Conservation (phyloP, 345 rosid genomes). For the Reutealis trisperma region DNA sequence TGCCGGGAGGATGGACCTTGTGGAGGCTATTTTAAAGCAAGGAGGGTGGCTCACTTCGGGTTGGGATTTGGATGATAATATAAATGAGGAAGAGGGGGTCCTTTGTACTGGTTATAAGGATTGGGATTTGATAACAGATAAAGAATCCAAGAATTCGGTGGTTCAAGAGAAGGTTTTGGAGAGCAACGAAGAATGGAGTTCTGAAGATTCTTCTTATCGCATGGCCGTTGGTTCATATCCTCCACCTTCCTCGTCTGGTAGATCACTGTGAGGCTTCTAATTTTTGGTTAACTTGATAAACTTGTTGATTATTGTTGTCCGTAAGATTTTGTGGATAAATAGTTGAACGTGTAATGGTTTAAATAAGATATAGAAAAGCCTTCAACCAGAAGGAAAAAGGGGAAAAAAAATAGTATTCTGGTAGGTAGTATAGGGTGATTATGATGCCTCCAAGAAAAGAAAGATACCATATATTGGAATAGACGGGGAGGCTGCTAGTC, state of each 20-base stretch:
- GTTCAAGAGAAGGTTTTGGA: slow-evolving; percentile 24
- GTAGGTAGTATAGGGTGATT: not conserved
- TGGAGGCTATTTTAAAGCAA: slow-evolving; percentile 51
- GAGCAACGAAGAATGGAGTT: slow-evolving; percentile 17
- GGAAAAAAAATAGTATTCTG: not conserved
- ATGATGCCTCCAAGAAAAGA: not conserved
- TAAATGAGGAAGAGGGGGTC: slow-evolving; percentile 19
- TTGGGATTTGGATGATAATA: slow-evolving; percentile 66
- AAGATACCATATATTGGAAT: not conserved
- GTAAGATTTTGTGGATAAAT: slow-evolving; percentile 2
- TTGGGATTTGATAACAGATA: slow-evolving; percentile 26
- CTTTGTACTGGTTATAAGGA: slow-evolving; percentile 12
- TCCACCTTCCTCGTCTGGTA: slow-evolving; percentile 49
- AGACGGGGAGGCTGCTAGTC: not conserved
- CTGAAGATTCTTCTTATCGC: slow-evolving; percentile 30
- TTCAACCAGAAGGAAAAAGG: not conserved
- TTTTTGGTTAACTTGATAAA: slow-evolving; percentile 13
- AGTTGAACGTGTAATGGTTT: not conserved
- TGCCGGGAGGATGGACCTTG: slow-evolving; percentile 79
- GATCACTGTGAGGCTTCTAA: slow-evolving; percentile 57
- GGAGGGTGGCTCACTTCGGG: slow-evolving; percentile 94
- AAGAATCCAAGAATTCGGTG: slow-evolving; percentile 21
- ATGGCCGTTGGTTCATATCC: slow-evolving; percentile 21
- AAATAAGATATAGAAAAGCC: not conserved
- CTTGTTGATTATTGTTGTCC: not conserved